Percentiles rank a stretch among this genome's conserved stretches.
Evolutionary conservation across 2,329 filamentous ascomycete species (phyloP).

Genomic region (Fusarium annulatum): DNA sequence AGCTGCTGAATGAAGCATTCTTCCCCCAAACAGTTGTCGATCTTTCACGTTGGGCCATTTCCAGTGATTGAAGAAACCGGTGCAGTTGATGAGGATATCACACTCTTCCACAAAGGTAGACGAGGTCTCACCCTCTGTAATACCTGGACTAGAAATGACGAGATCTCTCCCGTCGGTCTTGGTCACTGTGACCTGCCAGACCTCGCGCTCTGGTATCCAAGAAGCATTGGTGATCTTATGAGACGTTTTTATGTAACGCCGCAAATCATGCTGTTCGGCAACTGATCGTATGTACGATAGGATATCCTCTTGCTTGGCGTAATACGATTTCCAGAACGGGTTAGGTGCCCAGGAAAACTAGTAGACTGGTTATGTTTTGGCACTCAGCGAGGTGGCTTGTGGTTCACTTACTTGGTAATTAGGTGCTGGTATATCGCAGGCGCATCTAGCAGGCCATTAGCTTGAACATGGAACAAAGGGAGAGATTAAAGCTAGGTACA

Average conservation of each 20-base stretch:
- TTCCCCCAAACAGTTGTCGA: neutral
- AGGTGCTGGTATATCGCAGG: neutral
- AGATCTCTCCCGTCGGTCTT: neutral
- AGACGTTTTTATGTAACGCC: neutral
- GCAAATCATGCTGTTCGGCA: neutral
- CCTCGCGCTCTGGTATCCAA: neutral
- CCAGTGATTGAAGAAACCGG: neutral
- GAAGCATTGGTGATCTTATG: neutral
- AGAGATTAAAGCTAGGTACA: too few relatives aligned
- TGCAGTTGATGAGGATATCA: neutral
- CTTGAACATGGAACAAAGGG: rapidly evolving
- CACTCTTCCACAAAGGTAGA: neutral
- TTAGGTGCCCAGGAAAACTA: neutral
- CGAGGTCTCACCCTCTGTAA: neutral
- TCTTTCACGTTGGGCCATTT: neutral
- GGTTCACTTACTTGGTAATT: neutral
- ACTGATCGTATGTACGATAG: neutral
- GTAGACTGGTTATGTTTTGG: neutral
- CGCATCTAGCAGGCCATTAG: neutral
- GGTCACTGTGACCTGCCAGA: neutral
- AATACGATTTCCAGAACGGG: neutral
- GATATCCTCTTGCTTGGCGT: neutral
- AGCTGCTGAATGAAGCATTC: neutral
- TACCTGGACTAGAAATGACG: neutral
- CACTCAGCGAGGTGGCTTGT: neutral